Evolutionary conservation across 768 basidiomycete species (phyloP).

Genomic region (Coprinellus aureogranulatus): DNA sequence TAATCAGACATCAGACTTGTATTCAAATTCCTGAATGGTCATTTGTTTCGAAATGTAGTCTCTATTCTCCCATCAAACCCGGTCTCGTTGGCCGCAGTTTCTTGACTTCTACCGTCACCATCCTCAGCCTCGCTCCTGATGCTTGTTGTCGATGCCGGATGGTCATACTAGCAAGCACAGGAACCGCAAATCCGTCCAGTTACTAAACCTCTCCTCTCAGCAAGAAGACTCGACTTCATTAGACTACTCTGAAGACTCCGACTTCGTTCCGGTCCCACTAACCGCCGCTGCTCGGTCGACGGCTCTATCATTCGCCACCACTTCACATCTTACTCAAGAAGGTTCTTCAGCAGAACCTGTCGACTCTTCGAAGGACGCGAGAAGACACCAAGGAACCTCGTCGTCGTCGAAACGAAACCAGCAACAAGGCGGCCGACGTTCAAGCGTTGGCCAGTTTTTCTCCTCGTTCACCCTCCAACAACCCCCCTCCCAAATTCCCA

Average conservation of each 20-base stretch:
- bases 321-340: background rate
- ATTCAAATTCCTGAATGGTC: too few relatives aligned
- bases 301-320: background rate
- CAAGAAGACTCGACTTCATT: background rate
- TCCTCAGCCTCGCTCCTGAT: background rate
- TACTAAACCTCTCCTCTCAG: background rate
- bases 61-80: background rate
- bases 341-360: background rate
- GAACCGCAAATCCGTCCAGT: background rate
- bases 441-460: background rate
- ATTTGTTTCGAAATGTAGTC: too few relatives aligned
- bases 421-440: background rate
- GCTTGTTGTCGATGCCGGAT: background rate
- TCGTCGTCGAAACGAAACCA: background rate
- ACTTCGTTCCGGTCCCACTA: slow-evolving; percentile 5
- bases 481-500: background rate
- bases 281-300: slow-evolving; percentile 7
- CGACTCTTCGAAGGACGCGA: too few relatives aligned
- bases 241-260: background rate
- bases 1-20: too few relatives aligned
- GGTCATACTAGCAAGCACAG: background rate
- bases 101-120: background rate
- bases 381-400: background rate
- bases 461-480: background rate
- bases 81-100: background rate